Percentiles rank a stretch among this genome's conserved stretches.
Evolutionary conservation across 2,329 filamentous ascomycete genomes (phyloP).

Genomic region (Colletotrichum sp.): DNA sequence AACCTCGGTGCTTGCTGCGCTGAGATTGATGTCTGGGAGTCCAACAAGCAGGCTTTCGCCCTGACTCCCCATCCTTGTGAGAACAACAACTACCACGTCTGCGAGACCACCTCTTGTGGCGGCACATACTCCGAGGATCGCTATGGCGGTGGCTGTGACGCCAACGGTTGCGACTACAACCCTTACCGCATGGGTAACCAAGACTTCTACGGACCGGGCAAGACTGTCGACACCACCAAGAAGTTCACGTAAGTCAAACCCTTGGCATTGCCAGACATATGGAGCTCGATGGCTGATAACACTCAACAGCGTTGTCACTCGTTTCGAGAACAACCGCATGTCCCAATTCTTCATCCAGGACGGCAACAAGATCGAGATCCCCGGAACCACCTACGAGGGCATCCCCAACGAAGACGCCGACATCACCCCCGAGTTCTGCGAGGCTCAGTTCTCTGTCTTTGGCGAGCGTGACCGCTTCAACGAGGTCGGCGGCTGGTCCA

Average conservation of each 20-base stretch:
- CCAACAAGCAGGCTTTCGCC: conserved; percentile 28
- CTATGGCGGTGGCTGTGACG: conserved; percentile 66
- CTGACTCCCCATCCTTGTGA: conserved; percentile 28
- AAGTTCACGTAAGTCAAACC: conserved; percentile 50
- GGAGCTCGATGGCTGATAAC: not conserved
- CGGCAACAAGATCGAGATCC: conserved; percentile 9
- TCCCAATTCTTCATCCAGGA: conserved; percentile 23
- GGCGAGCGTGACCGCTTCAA: conserved; percentile 56
- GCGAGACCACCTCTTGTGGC: conserved; percentile 41
- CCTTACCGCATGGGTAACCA: conserved; percentile 64
- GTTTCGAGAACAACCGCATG: conserved; percentile 44
- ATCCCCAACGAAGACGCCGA: conserved; percentile 65
- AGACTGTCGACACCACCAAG: conserved; percentile 60
- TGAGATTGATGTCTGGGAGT: conserved; percentile 31
- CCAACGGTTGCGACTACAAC: conserved; percentile 72
- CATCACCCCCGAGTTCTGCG: conserved; percentile 61
- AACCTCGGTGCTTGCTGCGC: conserved; percentile 27
- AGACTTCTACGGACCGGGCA: conserved; percentile 64
- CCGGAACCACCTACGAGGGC: conserved; percentile 25
- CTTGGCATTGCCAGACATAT: conserved; percentile 39
- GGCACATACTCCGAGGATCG: conserved; percentile 53
- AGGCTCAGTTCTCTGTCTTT: conserved; percentile 57
- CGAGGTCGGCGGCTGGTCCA: conserved; percentile 56
- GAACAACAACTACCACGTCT: conserved; percentile 23
- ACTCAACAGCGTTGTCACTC: conserved; percentile 58